These are phyloP conservation scores for Hemisphaericaspora xylanilytica DNA, from an alignment of 1,139 yeast species.

Conservation along the genomic window DNA sequence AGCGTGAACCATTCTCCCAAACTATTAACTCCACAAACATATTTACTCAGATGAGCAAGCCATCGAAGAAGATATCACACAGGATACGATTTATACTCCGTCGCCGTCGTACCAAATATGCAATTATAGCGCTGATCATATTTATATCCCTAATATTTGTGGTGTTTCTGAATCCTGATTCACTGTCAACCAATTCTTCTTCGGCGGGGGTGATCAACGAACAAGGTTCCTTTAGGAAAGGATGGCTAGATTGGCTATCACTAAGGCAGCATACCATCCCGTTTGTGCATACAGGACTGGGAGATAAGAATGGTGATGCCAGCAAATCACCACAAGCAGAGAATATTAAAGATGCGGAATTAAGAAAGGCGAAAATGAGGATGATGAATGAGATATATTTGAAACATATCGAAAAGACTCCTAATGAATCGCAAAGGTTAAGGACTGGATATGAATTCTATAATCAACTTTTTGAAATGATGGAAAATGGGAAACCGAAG, in stretches of 20 bases:
- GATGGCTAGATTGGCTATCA: constrained; percentile 1
- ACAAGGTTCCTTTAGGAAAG: neutral
- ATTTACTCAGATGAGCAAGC: neutral
- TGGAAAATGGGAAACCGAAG: constrained; percentile 39
- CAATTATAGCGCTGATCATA: constrained; percentile 1
- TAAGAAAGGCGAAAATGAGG: constrained; percentile 13
- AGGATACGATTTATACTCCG: neutral
- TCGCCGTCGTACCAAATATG: constrained; percentile 3
- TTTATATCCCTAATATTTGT: neutral
- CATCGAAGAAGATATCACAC: neutral
- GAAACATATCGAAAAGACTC: constrained; percentile 6
- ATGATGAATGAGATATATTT: constrained; percentile 15
- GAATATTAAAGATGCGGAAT: neutral
- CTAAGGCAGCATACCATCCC: constrained; percentile 1
- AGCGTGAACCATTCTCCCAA: no score
- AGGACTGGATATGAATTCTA: constrained; percentile 31
- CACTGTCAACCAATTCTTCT: neutral
- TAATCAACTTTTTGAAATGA: constrained; percentile 32
- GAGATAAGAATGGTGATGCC: neutral
- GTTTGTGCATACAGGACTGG: neutral
- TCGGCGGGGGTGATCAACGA: neutral
- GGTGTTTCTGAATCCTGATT: neutral
- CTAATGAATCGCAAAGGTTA: constrained; percentile 7
- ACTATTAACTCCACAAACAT: neutral
- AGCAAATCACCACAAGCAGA: neutral